Evolutionary conservation across 441 rosid genomes (phyloP).

Genomic region (Metrosideros polymorpha): DNA sequence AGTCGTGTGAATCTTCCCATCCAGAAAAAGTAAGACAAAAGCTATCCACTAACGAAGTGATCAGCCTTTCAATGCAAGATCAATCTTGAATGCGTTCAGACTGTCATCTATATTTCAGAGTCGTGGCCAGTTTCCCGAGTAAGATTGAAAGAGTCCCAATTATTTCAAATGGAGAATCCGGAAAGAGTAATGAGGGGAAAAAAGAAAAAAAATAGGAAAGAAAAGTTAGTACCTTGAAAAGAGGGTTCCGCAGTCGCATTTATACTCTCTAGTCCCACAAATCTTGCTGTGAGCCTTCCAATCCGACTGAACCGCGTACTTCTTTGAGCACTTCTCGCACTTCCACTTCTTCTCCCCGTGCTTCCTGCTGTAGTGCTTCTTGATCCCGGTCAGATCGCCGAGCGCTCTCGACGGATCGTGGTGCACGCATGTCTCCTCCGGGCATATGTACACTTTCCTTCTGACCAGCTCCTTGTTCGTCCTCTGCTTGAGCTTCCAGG

Average conservation of each 20-base stretch:
- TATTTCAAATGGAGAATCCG: not conserved
- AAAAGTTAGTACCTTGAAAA: not conserved
- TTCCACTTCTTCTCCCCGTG: not conserved
- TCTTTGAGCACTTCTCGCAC: not conserved
- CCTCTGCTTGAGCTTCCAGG: slow-evolving; percentile 3
- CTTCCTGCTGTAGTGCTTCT: not conserved
- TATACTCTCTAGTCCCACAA: not conserved
- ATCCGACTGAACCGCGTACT: not conserved
- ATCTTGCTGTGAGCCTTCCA: not conserved
- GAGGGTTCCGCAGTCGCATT: not conserved
- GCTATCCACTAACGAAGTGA: not conserved
- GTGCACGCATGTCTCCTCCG: not conserved
- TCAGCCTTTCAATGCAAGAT: not conserved
- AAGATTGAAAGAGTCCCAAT: not conserved
- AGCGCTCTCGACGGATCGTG: not conserved
- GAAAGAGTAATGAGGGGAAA: not conserved
- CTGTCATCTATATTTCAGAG: not conserved
- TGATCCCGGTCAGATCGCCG: not conserved
- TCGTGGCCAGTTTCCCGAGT: not conserved
- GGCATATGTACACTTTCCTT: not conserved
- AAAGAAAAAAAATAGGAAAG: not conserved
- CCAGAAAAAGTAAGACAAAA: not conserved
- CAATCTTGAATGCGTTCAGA: not conserved
- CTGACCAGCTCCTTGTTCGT: not conserved
- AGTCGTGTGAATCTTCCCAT: not conserved